Evolutionary conservation across 2,329 filamentous ascomycete species (phyloP).

Genomic region (Botrytis porri): DNA sequence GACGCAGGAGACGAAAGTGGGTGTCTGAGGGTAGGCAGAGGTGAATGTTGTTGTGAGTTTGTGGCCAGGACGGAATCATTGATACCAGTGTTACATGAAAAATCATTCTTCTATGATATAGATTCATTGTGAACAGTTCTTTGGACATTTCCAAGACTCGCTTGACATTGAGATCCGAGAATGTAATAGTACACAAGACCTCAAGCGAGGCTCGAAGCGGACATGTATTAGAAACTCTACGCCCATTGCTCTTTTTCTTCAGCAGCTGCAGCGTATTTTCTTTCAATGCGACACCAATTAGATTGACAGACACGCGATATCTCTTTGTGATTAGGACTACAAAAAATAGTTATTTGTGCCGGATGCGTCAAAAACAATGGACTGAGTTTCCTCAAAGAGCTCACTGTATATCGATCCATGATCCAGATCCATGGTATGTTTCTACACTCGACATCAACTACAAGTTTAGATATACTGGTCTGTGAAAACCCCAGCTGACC

Average conservation of each 20-base stretch:
- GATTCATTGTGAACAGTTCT: not conserved
- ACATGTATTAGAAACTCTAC: not conserved
- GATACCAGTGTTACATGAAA: not conserved
- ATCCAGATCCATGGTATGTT: not conserved
- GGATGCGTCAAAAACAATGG: conserved; percentile 13
- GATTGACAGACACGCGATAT: not conserved
- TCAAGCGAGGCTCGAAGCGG: not conserved
- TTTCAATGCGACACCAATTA: not conserved
- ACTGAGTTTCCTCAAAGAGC: not conserved
- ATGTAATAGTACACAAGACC: not conserved
- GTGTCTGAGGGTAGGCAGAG: not conserved
- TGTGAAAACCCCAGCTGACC: not conserved
- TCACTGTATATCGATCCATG: not conserved
- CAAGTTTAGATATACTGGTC: not conserved
- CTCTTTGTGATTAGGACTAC: not conserved
- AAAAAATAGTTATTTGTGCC: not conserved
- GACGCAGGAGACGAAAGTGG: not conserved
- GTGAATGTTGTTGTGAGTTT: not conserved
- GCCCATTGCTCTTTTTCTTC: not conserved
- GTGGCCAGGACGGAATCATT: not conserved
- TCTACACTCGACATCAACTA: not conserved
- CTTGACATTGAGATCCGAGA: not conserved
- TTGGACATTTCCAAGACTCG: not conserved
- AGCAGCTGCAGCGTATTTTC: not conserved
- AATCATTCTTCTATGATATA: not conserved